Evolutionary conservation across 148 eudicot species (phyloP), one percentile per base, ranked within the genome.

Genomic region (Amaranthus palmeri): DNA sequence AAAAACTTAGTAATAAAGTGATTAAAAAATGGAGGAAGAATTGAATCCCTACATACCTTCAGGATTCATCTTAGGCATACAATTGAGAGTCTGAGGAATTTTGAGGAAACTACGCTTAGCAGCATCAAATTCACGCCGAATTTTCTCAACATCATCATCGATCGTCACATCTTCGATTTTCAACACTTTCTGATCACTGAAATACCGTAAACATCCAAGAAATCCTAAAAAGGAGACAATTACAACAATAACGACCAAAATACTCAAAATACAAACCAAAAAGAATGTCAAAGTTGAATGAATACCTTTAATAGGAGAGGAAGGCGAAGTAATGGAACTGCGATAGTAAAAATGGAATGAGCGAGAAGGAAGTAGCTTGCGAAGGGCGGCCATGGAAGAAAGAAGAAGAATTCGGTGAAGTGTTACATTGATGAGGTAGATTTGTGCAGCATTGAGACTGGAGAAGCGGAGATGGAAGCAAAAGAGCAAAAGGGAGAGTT

Each of bases 41-140:
- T 4, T 25, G 36, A 25, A 25, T 25, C 36, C 36, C 36, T 25
- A 25, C 25, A 69, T 61, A 85, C 99, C 99, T 78, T 90, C 85
- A 52, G 99, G 96, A 69, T 96, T 82, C 86, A 86, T 82, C 79
- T 82, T 90, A 15, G 89, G 95, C 92, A 90, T 92, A 54, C 72
- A 81, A 63, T 85, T 86, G 8, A 96, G 82, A 54, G 97, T 79
- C 54, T 86, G 91, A 0, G 99, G 99, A 67, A 92, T 85, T 61
- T 74, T 85, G 43, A 41, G 65, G 65, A 96, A 96, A 76, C 85
- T 72, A 68, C 57, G 79, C 78, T 87, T 96, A 0, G 90, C 97
- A 7, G 82, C 77, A 69, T 86, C 72, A 48, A 85, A 96, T 61
- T 87, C 87, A 0, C 72, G 74, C 62, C 88, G 87, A 78, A 96